Percentiles rank a stretch among this genome's conserved stretches.
phyloP scores from a whole-genome alignment of 345 rosid species.

The Murraya koenigii region DNA sequence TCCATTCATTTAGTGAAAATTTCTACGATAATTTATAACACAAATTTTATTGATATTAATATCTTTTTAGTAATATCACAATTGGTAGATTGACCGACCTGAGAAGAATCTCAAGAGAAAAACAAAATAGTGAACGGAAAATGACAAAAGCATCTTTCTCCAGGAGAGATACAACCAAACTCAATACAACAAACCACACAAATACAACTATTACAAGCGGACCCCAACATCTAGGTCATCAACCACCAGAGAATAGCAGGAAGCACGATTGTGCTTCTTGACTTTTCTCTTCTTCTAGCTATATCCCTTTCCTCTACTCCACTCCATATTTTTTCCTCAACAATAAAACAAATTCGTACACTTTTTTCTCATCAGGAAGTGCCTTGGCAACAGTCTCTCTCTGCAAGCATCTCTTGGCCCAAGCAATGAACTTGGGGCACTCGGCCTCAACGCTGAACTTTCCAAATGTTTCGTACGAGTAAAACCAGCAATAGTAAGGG shows the following conservation, averaged over 20 bases:
- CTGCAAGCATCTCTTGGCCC: slow-evolving; percentile 45
- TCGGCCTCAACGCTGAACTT: slow-evolving; percentile 28
- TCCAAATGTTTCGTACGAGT: slow-evolving; percentile 26
- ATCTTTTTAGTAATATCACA: too few relatives aligned
- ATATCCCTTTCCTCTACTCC: not conserved
- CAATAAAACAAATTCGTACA: slow-evolving; percentile 14
- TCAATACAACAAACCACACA: not conserved
- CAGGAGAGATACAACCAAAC: not conserved
- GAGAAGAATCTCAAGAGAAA: too few relatives aligned
- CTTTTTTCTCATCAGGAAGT: slow-evolving; percentile 28
- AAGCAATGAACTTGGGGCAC: slow-evolving; percentile 37
- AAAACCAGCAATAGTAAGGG: slow-evolving; percentile 28
- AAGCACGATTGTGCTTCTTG: not conserved
- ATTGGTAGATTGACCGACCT: too few relatives aligned
- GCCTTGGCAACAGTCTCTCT: slow-evolving; percentile 28
- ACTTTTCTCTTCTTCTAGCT: not conserved
- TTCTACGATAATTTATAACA: too few relatives aligned
- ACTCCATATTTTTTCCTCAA: not conserved
- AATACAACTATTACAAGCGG: too few relatives aligned
- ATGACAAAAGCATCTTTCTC: too few relatives aligned
- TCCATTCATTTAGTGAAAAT: too few relatives aligned
- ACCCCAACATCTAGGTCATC: not conserved
- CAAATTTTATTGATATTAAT: too few relatives aligned
- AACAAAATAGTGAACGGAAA: too few relatives aligned
- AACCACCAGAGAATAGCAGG: not conserved